Conservation (phyloP, 768 basidiomycete genomes). For the Russula earlei region DNA sequence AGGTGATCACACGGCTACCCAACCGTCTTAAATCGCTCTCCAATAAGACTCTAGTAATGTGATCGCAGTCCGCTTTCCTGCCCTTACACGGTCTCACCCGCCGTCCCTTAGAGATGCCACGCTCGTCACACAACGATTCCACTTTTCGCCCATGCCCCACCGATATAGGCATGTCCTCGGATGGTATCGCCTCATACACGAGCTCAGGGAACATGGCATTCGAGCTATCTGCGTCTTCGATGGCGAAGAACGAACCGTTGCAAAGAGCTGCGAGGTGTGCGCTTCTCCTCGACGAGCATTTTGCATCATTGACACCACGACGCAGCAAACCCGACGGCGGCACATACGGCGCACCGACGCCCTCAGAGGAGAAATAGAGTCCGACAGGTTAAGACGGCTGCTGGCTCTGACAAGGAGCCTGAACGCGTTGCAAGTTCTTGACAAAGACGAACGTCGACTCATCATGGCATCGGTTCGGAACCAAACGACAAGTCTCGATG, state of each 20-base stretch:
- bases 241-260: conserved; percentile 52
- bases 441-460: conserved; percentile 21
- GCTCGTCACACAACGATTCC: conserved; percentile 73
- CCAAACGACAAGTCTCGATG: not conserved
- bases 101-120: conserved; percentile 60
- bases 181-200: conserved; percentile 63
- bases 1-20: conserved; percentile 53
- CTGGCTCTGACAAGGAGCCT: conserved; percentile 25
- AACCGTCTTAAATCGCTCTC: conserved; percentile 49
- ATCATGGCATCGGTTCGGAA: conserved; percentile 28
- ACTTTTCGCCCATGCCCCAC: conserved; percentile 60
- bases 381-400: conserved; percentile 47
- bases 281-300: not conserved
- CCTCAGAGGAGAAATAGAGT: conserved; percentile 50
- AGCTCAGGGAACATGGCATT: conserved; percentile 49
- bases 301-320: not conserved
- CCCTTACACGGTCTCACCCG: not conserved
- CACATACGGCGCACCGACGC: conserved; percentile 38
- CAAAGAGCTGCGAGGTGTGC: conserved; percentile 65
- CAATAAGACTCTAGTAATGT: conserved; percentile 73
- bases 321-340: conserved; percentile 49
- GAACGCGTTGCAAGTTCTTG: conserved; percentile 18
- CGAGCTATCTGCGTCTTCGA: conserved; percentile 73
- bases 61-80: conserved; percentile 23
- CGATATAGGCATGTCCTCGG: conserved; percentile 62